Evolutionary conservation across 352 stramenopile genomes (phyloP), one percentile per base, ranked within the genome.

Genomic region (Phytopythium mirpurense): DNA sequence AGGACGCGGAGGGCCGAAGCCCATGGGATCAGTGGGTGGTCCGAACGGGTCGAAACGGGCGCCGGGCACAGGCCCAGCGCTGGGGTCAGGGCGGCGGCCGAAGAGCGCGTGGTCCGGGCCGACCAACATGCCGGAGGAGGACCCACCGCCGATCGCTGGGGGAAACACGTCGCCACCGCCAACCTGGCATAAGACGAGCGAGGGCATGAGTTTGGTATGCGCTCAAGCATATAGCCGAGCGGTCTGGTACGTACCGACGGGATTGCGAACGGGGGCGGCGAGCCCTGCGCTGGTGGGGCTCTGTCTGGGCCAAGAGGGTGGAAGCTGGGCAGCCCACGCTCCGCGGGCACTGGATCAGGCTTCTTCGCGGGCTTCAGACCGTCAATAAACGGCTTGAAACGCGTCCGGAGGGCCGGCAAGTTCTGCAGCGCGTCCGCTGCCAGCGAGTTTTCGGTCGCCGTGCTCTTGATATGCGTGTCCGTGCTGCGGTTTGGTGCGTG

Each of bases 21-120:
- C 74, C 52, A 53, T 56, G 19, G 79, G 78, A 31, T 86, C 72
- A 7, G 72, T 72, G 0, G 72, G 62, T 10, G 84, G 84, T 10
- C 84, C 84, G 41, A 78, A 95, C n/a, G 84, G 84, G 58, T 95
- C 84, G 41, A 95, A 95, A 2, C 84, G 82, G 37, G 84, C 74
- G 0, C 82, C 82, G 54, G 82, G 84, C 5, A 93, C 69, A 11
- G 81, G 75, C 29, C 82, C 84, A 18, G 56, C 51, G 3, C 62
- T 77, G 19, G 82, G 73, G 59, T 90, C 74, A 11, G 69, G 63
- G 18, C 70, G 80, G 27, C 63, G 65, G 2, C 80, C 78, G 44
- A 95, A 95, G 5, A 95, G 57, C 2, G 78, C 74, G 27, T 90
- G 83, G 56, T 86, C 63, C 0, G 84, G 84, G 11, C 84, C 84